A percentile compares a stretch with the other conserved stretches of the same genome.
phyloP scores from a whole-genome alignment of 306 rosid species.

The Herpetospermum pedunculosum region DNA sequence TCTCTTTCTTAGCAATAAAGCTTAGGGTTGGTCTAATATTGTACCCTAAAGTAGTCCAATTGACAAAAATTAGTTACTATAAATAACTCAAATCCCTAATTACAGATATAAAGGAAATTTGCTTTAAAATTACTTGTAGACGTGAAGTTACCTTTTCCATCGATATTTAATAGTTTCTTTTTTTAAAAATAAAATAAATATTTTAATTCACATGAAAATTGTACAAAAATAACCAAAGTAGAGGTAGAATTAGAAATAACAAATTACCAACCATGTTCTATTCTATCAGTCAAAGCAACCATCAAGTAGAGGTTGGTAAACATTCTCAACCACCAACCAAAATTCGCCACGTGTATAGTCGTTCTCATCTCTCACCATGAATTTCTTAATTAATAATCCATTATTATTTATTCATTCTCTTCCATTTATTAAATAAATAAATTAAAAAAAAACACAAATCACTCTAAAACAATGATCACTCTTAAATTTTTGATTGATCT shows the following conservation, averaged over 20 bases:
- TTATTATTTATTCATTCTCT: constrained; percentile 1
- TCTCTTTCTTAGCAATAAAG: background rate
- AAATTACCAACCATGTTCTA: background rate
- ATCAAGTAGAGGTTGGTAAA: background rate
- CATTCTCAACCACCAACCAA: background rate
- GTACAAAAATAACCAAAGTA: background rate
- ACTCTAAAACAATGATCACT: too few species aligned
- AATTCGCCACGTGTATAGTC: background rate
- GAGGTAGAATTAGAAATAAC: background rate
- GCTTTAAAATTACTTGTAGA: background rate
- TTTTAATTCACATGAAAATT: background rate
- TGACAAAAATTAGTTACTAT: background rate
- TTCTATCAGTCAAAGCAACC: background rate
- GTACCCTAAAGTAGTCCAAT: background rate
- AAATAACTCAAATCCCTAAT: background rate
- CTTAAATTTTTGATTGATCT: too few species aligned
- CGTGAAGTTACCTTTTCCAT: background rate
- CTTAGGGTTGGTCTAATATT: background rate
- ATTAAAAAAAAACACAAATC: too few species aligned
- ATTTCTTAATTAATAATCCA: constrained; percentile 8
- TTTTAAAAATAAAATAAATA: background rate
- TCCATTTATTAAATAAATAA: too few species aligned
- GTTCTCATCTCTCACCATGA: background rate
- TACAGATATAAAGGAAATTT: background rate
- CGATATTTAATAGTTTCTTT: background rate